Conservation (phyloP, 23 red algal species). For the Agarophyton chilense region DNA sequence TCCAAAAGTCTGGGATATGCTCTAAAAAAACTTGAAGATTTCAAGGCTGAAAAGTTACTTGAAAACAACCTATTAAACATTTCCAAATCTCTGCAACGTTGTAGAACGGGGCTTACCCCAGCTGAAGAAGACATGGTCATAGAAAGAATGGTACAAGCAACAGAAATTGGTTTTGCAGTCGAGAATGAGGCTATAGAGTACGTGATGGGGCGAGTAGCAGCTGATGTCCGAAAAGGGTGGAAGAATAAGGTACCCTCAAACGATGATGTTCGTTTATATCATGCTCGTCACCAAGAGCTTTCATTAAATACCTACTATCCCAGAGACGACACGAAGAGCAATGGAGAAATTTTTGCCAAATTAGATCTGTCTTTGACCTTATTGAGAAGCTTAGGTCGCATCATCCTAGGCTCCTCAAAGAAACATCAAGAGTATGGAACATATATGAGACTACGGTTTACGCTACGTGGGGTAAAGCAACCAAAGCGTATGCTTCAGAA, state of each 20-base stretch:
- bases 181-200: not conserved
- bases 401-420: too few species aligned
- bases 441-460: too few species aligned
- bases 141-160: not conserved
- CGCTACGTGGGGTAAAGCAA: not conserved
- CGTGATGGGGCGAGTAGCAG: not conserved
- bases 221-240: too few species aligned
- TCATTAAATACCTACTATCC: not conserved
- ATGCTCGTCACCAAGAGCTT: not conserved
- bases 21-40: too few species aligned
- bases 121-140: conserved; percentile 1
- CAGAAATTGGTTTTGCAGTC: not conserved
- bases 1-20: too few species aligned
- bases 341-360: not conserved
- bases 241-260: not conserved
- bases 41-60: not conserved
- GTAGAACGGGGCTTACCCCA: not conserved
- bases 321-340: not conserved
- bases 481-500: too few species aligned
- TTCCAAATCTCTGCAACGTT: not conserved
- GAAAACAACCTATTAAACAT: not conserved
- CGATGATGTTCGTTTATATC: not conserved
- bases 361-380: too few species aligned
- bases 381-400: not conserved
- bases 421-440: too few species aligned